Evolutionary conservation across 495 filamentous ascomycete species (phyloP).

Genomic region (Podospora conica): DNA sequence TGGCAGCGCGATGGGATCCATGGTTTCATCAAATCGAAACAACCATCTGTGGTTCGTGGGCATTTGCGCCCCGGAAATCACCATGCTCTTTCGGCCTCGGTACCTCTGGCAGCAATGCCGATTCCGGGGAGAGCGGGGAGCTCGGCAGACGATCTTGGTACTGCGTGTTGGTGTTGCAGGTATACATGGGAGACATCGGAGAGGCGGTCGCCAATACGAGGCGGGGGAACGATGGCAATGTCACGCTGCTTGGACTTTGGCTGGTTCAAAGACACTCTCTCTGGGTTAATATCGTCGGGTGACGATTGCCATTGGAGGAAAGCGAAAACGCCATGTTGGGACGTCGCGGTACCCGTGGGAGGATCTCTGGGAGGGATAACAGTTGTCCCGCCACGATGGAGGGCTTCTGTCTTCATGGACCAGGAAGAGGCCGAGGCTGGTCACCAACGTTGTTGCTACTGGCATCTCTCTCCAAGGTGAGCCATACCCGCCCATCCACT

Average conservation of each 20-base stretch:
- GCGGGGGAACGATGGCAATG: neutral
- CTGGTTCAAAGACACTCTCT: neutral
- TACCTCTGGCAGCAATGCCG: neutral
- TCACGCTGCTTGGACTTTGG: neutral
- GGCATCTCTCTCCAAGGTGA: neutral
- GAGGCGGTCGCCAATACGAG: neutral
- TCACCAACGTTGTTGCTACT: neutral
- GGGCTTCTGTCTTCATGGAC: neutral
- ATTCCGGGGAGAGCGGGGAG: neutral
- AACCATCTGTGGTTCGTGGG: neutral
- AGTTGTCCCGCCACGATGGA: neutral
- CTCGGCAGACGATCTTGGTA: neutral
- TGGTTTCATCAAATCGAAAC: neutral
- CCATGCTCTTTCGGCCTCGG: neutral
- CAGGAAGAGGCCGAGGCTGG: neutral
- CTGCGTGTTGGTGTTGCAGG: neutral
- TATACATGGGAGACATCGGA: neutral
- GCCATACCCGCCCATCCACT: neutral
- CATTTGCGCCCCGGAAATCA: neutral
- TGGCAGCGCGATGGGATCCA: neutral
- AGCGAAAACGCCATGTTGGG: neutral
- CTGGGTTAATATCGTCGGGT: neutral
- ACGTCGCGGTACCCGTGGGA: neutral
- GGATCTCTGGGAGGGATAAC: neutral
- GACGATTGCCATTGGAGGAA: neutral